phyloP scores from a whole-genome alignment of 2,329 filamentous ascomycete genomes.

The Monosporascus sp. region DNA sequence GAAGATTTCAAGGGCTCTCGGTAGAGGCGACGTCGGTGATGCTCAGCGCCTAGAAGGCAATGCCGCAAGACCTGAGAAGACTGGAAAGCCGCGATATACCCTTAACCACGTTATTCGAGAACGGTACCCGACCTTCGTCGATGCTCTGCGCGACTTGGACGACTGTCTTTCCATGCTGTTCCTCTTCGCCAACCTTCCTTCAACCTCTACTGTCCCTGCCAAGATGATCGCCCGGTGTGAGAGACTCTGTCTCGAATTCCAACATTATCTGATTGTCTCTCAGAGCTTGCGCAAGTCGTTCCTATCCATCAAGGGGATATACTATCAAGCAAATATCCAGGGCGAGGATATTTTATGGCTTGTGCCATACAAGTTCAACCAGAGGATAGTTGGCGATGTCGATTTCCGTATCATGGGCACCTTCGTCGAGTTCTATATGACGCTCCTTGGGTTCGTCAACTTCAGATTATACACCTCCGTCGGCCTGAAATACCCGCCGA shows the following conservation, averaged over 20 bases:
- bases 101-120: slow-evolving; percentile 97
- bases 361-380: slow-evolving; percentile 96
- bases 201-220: slow-evolving; percentile 79
- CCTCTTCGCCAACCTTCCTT: slow-evolving; percentile 93
- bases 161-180: slow-evolving; percentile 97
- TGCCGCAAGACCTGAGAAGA: slow-evolving; percentile 83
- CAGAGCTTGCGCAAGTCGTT: slow-evolving; percentile 93
- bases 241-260: slow-evolving; percentile 87
- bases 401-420: slow-evolving; percentile 99
- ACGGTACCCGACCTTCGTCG: slow-evolving; percentile 94
- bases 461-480: slow-evolving; percentile 88
- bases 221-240: slow-evolving; percentile 97
- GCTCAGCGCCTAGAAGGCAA: slow-evolving; percentile 82
- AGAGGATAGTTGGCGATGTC: slow-evolving; percentile 86
- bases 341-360: slow-evolving; percentile 97
- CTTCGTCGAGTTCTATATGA: slow-evolving; percentile 98
- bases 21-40: slow-evolving; percentile 84
- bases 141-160: slow-evolving; percentile 89
- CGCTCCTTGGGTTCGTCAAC: slow-evolving; percentile 90
- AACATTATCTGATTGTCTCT: slow-evolving; percentile 93
- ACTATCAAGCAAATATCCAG: slow-evolving; percentile 96
- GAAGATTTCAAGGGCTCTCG: slow-evolving; percentile 91
- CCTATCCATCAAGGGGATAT: slow-evolving; percentile 97
- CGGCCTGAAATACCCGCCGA: slow-evolving; percentile 91
- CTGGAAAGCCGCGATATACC: slow-evolving; percentile 80